phyloP scores from a whole-genome alignment of 1,284 basidiomycete species.

The Ceratobasidium sp. region DNA sequence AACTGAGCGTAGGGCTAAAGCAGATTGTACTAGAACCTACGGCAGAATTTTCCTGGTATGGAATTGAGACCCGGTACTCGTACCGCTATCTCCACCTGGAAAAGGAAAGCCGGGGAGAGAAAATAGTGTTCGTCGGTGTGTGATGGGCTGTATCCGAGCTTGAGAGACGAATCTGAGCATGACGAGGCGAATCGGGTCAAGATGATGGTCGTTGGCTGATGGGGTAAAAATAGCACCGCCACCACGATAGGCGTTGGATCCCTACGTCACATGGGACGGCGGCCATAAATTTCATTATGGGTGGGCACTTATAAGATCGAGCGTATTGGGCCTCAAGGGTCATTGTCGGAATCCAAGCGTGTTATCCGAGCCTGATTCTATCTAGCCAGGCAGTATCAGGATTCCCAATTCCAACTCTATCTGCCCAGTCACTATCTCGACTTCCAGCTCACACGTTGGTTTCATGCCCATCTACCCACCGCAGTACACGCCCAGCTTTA shows the following conservation, averaged over 20 bases:
- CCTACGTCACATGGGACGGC: too few species aligned
- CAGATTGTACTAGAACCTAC: conserved; percentile 57
- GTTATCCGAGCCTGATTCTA: too few species aligned
- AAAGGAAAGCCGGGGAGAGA: conserved; percentile 37
- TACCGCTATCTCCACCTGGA: background rate
- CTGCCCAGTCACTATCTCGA: conserved; percentile 17
- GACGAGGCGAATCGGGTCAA: background rate
- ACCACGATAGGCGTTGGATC: background rate
- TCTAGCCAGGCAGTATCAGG: background rate
- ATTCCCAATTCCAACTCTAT: conserved; percentile 11
- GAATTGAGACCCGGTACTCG: conserved; percentile 48
- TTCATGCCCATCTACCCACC: conserved; percentile 9
- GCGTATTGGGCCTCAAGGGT: too few species aligned
- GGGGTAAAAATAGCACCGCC: conserved; percentile 11
- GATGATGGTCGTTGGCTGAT: conserved; percentile 2
- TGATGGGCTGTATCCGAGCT: background rate
- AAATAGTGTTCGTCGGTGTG: conserved; percentile 32
- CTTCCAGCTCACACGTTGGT: conserved; percentile 31
- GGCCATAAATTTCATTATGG: too few species aligned
- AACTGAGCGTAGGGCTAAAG: conserved; percentile 41
- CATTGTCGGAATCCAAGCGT: too few species aligned
- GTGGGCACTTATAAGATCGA: too few species aligned
- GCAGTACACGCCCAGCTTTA: conserved; percentile 2
- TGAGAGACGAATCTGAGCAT: conserved; percentile 4
- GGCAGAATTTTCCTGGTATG: conserved; percentile 77